Percentiles rank a stretch among this genome's conserved stretches.
Conservation (phyloP, 306 rosid genomes). For the Lablab purpureus region DNA sequence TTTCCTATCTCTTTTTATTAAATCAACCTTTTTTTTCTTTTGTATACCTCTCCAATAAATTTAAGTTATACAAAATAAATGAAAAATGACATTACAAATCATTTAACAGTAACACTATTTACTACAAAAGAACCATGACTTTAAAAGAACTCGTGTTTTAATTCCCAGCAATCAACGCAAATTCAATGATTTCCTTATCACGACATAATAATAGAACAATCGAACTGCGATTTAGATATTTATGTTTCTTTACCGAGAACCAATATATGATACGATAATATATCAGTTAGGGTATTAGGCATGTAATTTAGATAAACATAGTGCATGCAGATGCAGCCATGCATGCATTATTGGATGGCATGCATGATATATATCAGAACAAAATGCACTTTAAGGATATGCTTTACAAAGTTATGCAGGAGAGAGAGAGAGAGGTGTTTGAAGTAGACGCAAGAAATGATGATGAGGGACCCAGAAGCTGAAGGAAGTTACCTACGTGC, state of each 20-base stretch:
- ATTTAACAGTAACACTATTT: too few relatives aligned
- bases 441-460: slow-evolving; percentile 66
- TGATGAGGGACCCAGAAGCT: slow-evolving; percentile 68
- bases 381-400: slow-evolving; percentile 62
- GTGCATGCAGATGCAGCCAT: slow-evolving; percentile 48
- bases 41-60: too few relatives aligned
- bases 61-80: too few relatives aligned
- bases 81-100: too few relatives aligned
- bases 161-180: too few relatives aligned
- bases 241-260: slow-evolving; percentile 35
- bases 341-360: slow-evolving; percentile 61
- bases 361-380: slow-evolving; percentile 43
- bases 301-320: slow-evolving; percentile 32
- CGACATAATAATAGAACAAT: slow-evolving; percentile 48
- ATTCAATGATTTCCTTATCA: slow-evolving; percentile 22
- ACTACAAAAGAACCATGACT: too few relatives aligned
- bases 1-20: too few relatives aligned
- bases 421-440: slow-evolving; percentile 58
- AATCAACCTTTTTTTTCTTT: too few relatives aligned
- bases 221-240: not conserved
- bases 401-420: slow-evolving; percentile 59
- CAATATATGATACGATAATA: not conserved
- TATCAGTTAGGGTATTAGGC: too few relatives aligned
- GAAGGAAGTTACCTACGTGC: slow-evolving; percentile 17
- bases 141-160: too few relatives aligned